phyloP scores from a whole-genome alignment of 139 green algal species.

The Chlorokybus atmophyticus region DNA sequence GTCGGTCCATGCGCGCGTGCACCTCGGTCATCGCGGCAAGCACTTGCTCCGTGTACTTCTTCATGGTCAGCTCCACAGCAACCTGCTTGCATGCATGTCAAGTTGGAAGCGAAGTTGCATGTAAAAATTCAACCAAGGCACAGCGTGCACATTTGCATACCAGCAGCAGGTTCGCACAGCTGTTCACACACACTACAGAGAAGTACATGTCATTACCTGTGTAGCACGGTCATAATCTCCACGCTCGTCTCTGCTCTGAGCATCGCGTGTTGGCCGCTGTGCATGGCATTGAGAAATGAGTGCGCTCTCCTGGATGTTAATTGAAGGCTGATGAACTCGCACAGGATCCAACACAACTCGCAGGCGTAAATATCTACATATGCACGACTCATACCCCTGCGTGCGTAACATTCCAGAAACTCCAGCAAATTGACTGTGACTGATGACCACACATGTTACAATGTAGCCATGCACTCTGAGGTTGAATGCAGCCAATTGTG shows the following conservation, averaged over 20 bases:
- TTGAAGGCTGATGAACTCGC: too few species aligned
- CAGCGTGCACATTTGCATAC: background rate
- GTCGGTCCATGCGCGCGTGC: background rate
- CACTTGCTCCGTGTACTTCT: conserved; percentile 22
- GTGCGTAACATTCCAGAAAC: too few species aligned
- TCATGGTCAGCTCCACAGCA: conserved; percentile 22
- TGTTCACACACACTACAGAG: background rate
- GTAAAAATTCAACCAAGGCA: background rate
- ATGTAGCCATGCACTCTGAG: too few species aligned
- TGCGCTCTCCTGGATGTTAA: too few species aligned
- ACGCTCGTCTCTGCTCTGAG: background rate
- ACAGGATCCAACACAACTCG: too few species aligned
- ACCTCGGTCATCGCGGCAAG: conserved; percentile 20
- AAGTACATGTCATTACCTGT: too few species aligned
- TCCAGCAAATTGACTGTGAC: too few species aligned
- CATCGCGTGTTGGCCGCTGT: background rate
- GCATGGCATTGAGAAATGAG: too few species aligned
- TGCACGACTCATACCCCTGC: too few species aligned
- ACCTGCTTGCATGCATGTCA: background rate
- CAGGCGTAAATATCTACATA: too few species aligned
- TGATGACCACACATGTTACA: too few species aligned
- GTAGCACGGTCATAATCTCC: conserved; percentile 2
- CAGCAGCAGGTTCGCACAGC: background rate
- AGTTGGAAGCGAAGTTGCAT: background rate
- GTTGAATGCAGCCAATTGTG: too few species aligned